A percentile compares a stretch with the other conserved stretches of the same genome.
phyloP scores from a whole-genome alignment of 257 asterid species.

The Nemophila menziesii region DNA sequence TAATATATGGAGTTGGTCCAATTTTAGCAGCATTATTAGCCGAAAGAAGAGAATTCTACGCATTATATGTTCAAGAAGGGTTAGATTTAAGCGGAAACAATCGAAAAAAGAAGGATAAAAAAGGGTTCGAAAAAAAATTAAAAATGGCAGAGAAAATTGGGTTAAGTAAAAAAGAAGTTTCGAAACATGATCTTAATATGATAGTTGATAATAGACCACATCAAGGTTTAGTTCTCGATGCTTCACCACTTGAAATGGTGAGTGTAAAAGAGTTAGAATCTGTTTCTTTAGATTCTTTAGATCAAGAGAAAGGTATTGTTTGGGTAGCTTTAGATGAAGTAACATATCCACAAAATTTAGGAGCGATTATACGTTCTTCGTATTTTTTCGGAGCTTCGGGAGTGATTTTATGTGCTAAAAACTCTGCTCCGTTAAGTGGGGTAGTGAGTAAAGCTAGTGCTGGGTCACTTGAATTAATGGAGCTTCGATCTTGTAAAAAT shows the following conservation, averaged over 20 bases:
- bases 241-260: slow-evolving; percentile 86
- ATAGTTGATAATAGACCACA: slow-evolving; percentile 80
- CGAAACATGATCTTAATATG: slow-evolving; percentile 95
- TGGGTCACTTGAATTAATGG: slow-evolving; percentile 73
- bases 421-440: slow-evolving; percentile 91
- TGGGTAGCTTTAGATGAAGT: slow-evolving; percentile 98
- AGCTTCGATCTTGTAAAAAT: slow-evolving; percentile 79
- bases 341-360: slow-evolving; percentile 88
- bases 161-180: slow-evolving; percentile 37
- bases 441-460: slow-evolving; percentile 98
- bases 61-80: slow-evolving; percentile 68
- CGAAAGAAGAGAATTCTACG: slow-evolving; percentile 73
- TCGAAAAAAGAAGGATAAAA: slow-evolving; percentile 81
- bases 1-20: slow-evolving; percentile 89
- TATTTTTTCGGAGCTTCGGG: slow-evolving; percentile 88
- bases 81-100: slow-evolving; percentile 56
- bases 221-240: slow-evolving; percentile 86
- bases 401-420: slow-evolving; percentile 77
- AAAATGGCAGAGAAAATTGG: slow-evolving; percentile 64
- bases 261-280: slow-evolving; percentile 71
- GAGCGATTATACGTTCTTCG: slow-evolving; percentile 83
- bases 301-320: slow-evolving; percentile 42
- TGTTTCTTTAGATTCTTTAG: slow-evolving; percentile 38
- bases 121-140: slow-evolving; percentile 60
- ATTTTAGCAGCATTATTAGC: slow-evolving; percentile 79